Percentiles rank a stretch among this genome's conserved stretches.
Evolutionary conservation across 768 basidiomycete species (phyloP).

Genomic region (Pleurotus ostreatus): DNA sequence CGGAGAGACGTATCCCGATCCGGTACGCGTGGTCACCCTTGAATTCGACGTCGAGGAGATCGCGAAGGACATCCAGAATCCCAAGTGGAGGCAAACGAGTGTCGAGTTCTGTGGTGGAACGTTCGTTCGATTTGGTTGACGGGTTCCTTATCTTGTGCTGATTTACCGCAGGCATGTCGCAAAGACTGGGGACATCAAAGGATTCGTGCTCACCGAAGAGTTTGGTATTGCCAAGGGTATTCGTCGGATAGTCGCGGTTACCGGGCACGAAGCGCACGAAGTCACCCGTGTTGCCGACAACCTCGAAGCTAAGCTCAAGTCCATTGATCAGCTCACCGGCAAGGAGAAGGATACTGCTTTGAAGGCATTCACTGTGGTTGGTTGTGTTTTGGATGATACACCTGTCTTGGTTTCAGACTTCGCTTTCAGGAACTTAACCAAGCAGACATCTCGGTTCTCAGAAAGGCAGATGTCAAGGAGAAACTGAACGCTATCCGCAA

Average conservation of each 20-base stretch:
- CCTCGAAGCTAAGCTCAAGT: constrained; percentile 59
- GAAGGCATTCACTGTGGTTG: constrained; percentile 74
- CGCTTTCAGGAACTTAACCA: constrained; percentile 75
- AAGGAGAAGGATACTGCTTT: constrained; percentile 86
- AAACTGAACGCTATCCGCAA: constrained; percentile 69
- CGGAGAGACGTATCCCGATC: constrained; percentile 96
- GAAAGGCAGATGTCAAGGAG: constrained; percentile 78
- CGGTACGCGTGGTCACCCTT: constrained; percentile 90
- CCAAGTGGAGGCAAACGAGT: constrained; percentile 87
- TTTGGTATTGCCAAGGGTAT: constrained; percentile 98
- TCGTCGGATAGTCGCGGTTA: constrained; percentile 89
- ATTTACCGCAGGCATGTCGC: constrained; percentile 69
- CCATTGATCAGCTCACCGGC: constrained; percentile 54
- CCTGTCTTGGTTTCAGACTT: background rate
- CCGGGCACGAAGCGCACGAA: constrained; percentile 88
- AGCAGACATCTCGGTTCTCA: constrained; percentile 82
- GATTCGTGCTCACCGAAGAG: constrained; percentile 92
- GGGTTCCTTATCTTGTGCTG: background rate
- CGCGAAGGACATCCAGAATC: constrained; percentile 76
- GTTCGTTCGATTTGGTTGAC: constrained; percentile 41
- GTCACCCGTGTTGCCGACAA: constrained; percentile 65
- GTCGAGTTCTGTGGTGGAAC: constrained; percentile 99
- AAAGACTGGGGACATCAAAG: constrained; percentile 97
- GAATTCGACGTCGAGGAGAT: constrained; percentile 89
- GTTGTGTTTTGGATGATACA: constrained; percentile 19